Conservation (phyloP, 768 basidiomycete genomes). For the Boletus rex-veris region DNA sequence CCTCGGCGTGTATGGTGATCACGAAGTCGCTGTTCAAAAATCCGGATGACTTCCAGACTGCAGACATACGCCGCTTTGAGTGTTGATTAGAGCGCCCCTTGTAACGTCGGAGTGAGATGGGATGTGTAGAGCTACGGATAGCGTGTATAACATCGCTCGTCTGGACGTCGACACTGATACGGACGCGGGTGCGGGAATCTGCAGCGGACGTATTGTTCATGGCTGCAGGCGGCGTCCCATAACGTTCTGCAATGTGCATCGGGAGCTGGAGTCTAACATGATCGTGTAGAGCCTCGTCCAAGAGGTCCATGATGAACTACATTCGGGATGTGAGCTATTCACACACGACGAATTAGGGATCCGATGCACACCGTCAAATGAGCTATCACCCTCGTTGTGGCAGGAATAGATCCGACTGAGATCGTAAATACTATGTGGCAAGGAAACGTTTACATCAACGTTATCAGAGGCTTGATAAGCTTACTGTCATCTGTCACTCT, state of each 20-base stretch:
- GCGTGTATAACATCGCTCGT: constrained; percentile 42
- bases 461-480: constrained; percentile 10
- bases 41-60: constrained; percentile 36
- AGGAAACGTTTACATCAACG: background rate
- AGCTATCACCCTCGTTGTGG: constrained; percentile 37
- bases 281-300: constrained; percentile 46
- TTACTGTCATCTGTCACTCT: constrained; percentile 51
- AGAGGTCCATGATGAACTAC: constrained; percentile 52
- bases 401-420: constrained; percentile 52
- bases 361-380: constrained; percentile 39
- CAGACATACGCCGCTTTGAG: constrained; percentile 41
- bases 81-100: constrained; percentile 31
- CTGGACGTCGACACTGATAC: constrained; percentile 45
- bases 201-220: constrained; percentile 33
- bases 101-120: constrained; percentile 34
- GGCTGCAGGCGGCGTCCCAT: constrained; percentile 43
- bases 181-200: constrained; percentile 33
- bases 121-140: constrained; percentile 45
- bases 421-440: constrained; percentile 48
- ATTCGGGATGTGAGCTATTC: background rate
- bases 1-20: constrained; percentile 45
- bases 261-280: constrained; percentile 56
- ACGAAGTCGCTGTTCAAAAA: constrained; percentile 52
- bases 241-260: constrained; percentile 47
- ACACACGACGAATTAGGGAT: background rate